Percentiles rank a stretch among this genome's conserved stretches.
phyloP scores from a whole-genome alignment of 2,329 filamentous ascomycete genomes.

The Stachybotrys elegans region DNA sequence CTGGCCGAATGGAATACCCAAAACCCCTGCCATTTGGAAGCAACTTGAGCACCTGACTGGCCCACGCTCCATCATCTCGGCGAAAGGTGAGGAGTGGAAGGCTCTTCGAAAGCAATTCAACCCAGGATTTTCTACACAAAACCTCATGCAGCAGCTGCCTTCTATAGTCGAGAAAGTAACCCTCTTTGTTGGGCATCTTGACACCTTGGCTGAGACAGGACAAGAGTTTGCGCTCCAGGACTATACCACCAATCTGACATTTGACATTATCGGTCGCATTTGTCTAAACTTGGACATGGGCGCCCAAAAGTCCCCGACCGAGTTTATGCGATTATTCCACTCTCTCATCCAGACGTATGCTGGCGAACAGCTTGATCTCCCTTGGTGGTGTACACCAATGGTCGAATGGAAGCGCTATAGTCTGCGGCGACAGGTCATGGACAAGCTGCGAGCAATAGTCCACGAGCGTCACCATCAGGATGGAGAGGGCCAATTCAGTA shows the following conservation, averaged over 20 bases:
- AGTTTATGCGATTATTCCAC: neutral
- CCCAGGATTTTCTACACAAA: slow-evolving; percentile 31
- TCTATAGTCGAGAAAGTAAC: slow-evolving; percentile 27
- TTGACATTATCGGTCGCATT: slow-evolving; percentile 31
- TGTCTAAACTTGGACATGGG: slow-evolving; percentile 27
- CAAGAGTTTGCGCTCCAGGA: slow-evolving; percentile 21
- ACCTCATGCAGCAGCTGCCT: slow-evolving; percentile 28
- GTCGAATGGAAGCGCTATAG: slow-evolving; percentile 1
- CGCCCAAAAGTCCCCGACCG: slow-evolving; percentile 16
- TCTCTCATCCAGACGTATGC: neutral
- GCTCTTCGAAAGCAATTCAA: slow-evolving; percentile 27
- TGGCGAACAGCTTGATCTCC: slow-evolving; percentile 1
- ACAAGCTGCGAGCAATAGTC: neutral
- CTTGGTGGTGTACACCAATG: neutral
- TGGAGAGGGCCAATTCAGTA: slow-evolving; percentile 1
- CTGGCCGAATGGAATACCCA: slow-evolving; percentile 25
- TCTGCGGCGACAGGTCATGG: neutral
- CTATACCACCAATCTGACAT: slow-evolving; percentile 25
- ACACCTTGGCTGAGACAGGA: slow-evolving; percentile 17
- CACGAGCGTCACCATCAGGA: neutral
- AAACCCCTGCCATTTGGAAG: slow-evolving; percentile 12
- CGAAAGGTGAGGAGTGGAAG: slow-evolving; percentile 12
- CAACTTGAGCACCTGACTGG: slow-evolving; percentile 5
- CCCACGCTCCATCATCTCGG: neutral
- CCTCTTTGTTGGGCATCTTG: slow-evolving; percentile 11